Evolutionary conservation across 192 early-diverging fungal genomes (phyloP).

Genomic region (Coemansia aciculifera): DNA sequence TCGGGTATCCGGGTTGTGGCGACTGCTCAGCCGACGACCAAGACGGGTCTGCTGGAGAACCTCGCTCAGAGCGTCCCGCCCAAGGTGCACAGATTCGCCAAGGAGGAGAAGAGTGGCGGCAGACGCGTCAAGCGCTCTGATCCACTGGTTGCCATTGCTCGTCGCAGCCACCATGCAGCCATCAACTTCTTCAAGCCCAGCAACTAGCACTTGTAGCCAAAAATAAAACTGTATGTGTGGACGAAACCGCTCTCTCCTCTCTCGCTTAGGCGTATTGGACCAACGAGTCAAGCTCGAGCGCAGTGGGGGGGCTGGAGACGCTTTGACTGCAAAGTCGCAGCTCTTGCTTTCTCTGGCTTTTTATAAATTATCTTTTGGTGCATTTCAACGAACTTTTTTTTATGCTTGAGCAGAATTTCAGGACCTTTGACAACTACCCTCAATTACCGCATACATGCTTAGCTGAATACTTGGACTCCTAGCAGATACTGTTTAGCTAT

Average conservation of each 20-base stretch:
- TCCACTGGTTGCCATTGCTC: slow-evolving; percentile 45
- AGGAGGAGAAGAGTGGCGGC: slow-evolving; percentile 33
- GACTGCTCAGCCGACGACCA: slow-evolving; percentile 15
- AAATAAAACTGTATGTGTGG: not conserved
- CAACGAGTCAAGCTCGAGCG: not conserved
- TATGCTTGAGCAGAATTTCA: not conserved
- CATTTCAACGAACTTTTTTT: not conserved
- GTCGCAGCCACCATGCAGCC: slow-evolving; percentile 30
- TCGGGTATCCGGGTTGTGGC: slow-evolving; percentile 53
- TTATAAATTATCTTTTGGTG: not conserved
- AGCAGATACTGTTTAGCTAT: not conserved
- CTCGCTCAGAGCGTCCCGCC: slow-evolving; percentile 36
- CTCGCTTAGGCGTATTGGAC: not conserved
- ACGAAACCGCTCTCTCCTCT: not conserved
- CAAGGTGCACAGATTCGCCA: slow-evolving; percentile 20
- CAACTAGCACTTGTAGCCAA: not conserved
- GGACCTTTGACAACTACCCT: not conserved
- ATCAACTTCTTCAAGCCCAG: slow-evolving; percentile 39
- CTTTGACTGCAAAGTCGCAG: not conserved
- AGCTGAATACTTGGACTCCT: not conserved
- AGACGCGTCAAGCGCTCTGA: slow-evolving; percentile 35
- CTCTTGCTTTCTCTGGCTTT: not conserved
- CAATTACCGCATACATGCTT: not conserved
- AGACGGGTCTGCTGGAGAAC: slow-evolving; percentile 26
- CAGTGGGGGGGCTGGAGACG: not conserved